These are phyloP conservation scores for Cyberlindnera suaveolens DNA, from an alignment of 805 yeast genomes.

Conservation along the genomic window DNA sequence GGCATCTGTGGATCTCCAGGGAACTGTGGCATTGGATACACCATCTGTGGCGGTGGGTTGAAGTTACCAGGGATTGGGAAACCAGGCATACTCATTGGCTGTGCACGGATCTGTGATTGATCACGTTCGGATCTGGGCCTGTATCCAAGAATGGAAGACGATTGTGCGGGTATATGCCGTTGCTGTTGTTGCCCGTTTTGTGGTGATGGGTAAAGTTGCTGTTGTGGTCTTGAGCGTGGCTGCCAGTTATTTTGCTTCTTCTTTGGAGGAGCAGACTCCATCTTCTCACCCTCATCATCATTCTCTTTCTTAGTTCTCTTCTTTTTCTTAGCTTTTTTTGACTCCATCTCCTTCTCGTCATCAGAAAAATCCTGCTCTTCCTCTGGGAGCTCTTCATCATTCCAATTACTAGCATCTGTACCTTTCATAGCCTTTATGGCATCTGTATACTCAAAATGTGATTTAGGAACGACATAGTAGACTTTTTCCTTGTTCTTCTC, in stretches of 20 bases:
- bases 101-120: slow-evolving; percentile 6
- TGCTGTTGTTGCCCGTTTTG: neutral
- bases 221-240: neutral
- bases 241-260: slow-evolving; percentile 1
- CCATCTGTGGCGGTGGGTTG: slow-evolving; percentile 15
- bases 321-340: slow-evolving; percentile 50
- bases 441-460: slow-evolving; percentile 75
- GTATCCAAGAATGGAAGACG: slow-evolving; percentile 8
- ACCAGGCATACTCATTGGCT: neutral
- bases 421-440: slow-evolving; percentile 68
- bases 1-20: slow-evolving; percentile 8
- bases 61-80: slow-evolving; percentile 12
- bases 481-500: slow-evolving; percentile 50
- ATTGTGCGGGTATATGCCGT: neutral
- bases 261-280: neutral
- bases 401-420: slow-evolving; percentile 89
- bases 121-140: slow-evolving; percentile 24
- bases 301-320: slow-evolving; percentile 22
- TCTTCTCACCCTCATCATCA: neutral
- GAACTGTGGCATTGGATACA: slow-evolving; percentile 2
- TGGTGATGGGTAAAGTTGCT: neutral
- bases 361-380: slow-evolving; percentile 95
- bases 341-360: slow-evolving; percentile 80
- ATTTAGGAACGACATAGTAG: slow-evolving; percentile 72
- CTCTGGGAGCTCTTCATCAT: slow-evolving; percentile 90